Evolutionary conservation across 495 filamentous ascomycete genomes (phyloP), one percentile per base, ranked within the genome.

Genomic region (Penicillium tannophilum): DNA sequence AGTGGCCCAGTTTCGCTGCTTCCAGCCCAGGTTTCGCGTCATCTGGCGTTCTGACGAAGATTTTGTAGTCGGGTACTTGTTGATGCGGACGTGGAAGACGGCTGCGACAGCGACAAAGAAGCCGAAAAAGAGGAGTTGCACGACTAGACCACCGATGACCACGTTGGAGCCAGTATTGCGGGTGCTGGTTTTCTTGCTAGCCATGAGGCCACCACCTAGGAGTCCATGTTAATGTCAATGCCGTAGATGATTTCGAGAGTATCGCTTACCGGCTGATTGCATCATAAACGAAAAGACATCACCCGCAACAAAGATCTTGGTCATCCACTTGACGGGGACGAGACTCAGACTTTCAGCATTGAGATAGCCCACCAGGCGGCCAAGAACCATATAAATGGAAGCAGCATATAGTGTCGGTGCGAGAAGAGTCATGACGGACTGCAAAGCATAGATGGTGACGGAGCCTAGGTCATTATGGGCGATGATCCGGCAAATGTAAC

Each of bases 351-450:
- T 17, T 28, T 83, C 81, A 17, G 75, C 83, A 17, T 79, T 61
- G 1, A 82, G 71, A 36, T 77, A 64, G 1, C 58, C 62, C 47
- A 85, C 76, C 10, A 82, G 47, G n/a, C 83, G 73, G 0, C 78
- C 84, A n/a, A 86, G 79, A 28, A 81, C 72, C 80, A 85, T 86
- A 67, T 86, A 86, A 19, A 86, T 75, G 0, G 82, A 83, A 4
- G 83, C 83, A 4, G 83, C 80, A 58, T 78, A 80, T 20, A 84
- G 61, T 3, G 77, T 78, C 5, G 81, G 82, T 3, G 80, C 77
- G n/a, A 84, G 62, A 6, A 74, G 70, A 49, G 78, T 72, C 33
- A 79, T 56, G 4, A 78, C 53, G 6, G 74, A 68, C 47, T 79
- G 73, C 14, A 79, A 52, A 17, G 75, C 66, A 56, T 76, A 72